Evolutionary conservation across 2,329 filamentous ascomycete species (phyloP).

Genomic region (Pestalotiopsis sp.): DNA sequence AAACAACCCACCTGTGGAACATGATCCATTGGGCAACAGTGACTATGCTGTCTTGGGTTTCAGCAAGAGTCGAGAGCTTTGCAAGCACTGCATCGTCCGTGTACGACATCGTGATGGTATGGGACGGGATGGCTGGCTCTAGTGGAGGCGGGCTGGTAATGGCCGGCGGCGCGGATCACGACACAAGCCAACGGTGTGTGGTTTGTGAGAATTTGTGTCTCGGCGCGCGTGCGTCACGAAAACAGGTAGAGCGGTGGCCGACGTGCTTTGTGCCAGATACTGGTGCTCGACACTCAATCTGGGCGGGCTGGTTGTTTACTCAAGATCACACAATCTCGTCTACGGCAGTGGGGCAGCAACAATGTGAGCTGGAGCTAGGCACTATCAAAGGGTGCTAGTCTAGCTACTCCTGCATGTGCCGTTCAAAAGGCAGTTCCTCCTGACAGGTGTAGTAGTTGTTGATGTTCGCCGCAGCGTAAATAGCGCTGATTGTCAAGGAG

Average conservation of each 20-base stretch:
- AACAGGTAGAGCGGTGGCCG: background rate
- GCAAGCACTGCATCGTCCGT: slow-evolving; percentile 93
- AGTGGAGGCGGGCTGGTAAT: background rate
- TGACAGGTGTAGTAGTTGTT: background rate
- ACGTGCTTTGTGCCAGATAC: background rate
- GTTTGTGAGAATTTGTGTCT: background rate
- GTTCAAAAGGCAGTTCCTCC: background rate
- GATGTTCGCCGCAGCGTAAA: background rate
- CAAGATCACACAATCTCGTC: slow-evolving; percentile 10
- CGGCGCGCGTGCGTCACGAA: background rate
- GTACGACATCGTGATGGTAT: slow-evolving; percentile 72
- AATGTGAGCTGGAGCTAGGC: slow-evolving; percentile 1
- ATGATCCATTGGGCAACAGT: slow-evolving; percentile 99
- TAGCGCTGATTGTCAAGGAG: too few species aligned
- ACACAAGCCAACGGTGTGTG: background rate
- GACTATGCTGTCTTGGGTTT: slow-evolving; percentile 95
- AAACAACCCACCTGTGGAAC: slow-evolving; percentile 79
- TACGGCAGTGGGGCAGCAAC: slow-evolving; percentile 7
- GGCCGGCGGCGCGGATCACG: background rate
- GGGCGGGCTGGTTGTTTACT: slow-evolving; percentile 10
- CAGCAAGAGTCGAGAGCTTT: slow-evolving; percentile 92
- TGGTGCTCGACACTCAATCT: background rate
- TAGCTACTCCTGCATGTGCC: slow-evolving; percentile 11
- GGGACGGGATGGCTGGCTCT: background rate
- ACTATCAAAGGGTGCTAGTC: slow-evolving; percentile 5